A percentile compares a stretch with the other conserved stretches of the same genome.
phyloP scores from a whole-genome alignment of 1,284 basidiomycete species.

The Cutaneotrichosporon sp. region DNA sequence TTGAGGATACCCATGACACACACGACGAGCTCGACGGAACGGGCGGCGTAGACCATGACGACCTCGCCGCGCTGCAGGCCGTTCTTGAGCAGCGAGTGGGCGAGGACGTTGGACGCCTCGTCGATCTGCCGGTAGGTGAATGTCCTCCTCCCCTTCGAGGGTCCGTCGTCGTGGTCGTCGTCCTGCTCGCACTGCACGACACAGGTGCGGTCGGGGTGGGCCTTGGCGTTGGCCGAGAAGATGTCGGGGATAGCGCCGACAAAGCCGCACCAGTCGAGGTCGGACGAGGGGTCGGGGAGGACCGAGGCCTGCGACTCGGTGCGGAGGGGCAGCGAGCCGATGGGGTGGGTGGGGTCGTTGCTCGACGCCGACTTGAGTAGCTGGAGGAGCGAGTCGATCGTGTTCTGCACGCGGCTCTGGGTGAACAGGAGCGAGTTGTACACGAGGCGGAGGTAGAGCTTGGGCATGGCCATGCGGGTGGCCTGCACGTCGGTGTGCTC shows the following conservation, averaged over 20 bases:
- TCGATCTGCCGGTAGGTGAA: constrained; percentile 84
- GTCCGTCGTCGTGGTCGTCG: constrained; percentile 48
- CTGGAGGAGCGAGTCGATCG: constrained; percentile 83
- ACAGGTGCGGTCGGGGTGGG: constrained; percentile 75
- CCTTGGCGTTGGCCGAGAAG: constrained; percentile 78
- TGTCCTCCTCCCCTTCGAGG: constrained; percentile 55
- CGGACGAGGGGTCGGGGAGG: constrained; percentile 82
- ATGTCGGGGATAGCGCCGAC: constrained; percentile 95
- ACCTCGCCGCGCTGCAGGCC: constrained; percentile 93
- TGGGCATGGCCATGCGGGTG: constrained; percentile 64
- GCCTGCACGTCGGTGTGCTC: constrained; percentile 68
- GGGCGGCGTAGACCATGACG: constrained; percentile 98
- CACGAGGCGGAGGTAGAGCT: constrained; percentile 74
- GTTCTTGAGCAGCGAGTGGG: constrained; percentile 82
- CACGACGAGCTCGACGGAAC: constrained; percentile 94
- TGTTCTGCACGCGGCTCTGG: constrained; percentile 69
- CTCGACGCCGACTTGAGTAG: constrained; percentile 71
- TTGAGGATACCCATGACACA: constrained; percentile 97
- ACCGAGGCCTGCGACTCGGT: constrained; percentile 69
- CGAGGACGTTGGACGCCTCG: constrained; percentile 82
- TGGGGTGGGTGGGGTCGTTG: constrained; percentile 60
- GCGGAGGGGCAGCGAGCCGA: constrained; percentile 78
- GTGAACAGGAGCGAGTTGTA: constrained; percentile 97
- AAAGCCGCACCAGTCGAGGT: constrained; percentile 96
- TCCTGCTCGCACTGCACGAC: constrained; percentile 73